phyloP scores from a whole-genome alignment of 2,329 filamentous ascomycete genomes.

The Thelonectria blattea region DNA sequence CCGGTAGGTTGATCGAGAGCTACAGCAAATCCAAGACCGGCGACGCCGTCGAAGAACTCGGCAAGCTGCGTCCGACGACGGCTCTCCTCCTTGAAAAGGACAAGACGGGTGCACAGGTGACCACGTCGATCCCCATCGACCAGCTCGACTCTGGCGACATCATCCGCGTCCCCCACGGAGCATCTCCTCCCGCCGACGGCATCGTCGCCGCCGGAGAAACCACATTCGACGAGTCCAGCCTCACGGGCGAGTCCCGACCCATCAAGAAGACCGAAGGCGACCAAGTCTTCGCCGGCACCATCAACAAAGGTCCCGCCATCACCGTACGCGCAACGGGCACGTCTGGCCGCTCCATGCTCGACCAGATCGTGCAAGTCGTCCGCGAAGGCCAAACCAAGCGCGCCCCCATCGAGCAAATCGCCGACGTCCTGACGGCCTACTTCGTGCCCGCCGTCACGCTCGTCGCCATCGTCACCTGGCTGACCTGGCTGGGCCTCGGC shows the following conservation, averaged over 20 bases:
- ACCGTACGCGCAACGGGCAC: conserved; percentile 68
- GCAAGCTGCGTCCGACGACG: conserved; percentile 77
- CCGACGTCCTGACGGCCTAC: conserved; percentile 74
- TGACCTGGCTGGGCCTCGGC: conserved; percentile 73
- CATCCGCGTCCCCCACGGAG: conserved; percentile 78
- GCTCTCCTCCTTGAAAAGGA: conserved; percentile 70
- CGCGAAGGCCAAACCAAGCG: conserved; percentile 78
- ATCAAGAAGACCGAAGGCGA: conserved; percentile 70
- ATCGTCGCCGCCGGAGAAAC: conserved; percentile 66
- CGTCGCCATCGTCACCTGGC: conserved; percentile 73
- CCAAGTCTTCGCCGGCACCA: conserved; percentile 72
- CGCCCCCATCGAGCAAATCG: conserved; percentile 77
- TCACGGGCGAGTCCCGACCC: conserved; percentile 78
- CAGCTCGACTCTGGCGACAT: conserved; percentile 76
- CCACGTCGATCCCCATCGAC: conserved; percentile 62
- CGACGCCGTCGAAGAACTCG: conserved; percentile 81
- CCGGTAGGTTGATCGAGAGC: conserved; percentile 77
- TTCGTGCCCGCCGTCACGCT: conserved; percentile 77
- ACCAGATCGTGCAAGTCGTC: conserved; percentile 78
- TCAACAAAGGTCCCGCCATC: conserved; percentile 72
- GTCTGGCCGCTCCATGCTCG: conserved; percentile 75
- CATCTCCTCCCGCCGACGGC: conserved; percentile 86
- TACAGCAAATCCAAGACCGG: conserved; percentile 93
- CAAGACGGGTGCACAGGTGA: conserved; percentile 43
- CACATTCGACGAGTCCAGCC: conserved; percentile 85